Evolutionary conservation across 306 rosid species (phyloP).

Genomic region (Begonia peltatifolia): DNA sequence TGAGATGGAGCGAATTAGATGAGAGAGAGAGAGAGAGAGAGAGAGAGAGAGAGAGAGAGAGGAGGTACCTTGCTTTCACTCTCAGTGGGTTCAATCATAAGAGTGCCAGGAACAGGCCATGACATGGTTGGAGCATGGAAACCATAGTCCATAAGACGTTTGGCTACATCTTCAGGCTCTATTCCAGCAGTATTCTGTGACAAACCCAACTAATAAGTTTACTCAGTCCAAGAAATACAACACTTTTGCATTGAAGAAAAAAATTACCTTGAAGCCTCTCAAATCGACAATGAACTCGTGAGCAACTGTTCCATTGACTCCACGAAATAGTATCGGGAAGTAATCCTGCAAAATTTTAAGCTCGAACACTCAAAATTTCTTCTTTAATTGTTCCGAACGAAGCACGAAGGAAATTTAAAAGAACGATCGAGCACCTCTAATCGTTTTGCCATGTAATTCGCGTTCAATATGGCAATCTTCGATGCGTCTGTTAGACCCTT

Average conservation of each 20-base stretch:
- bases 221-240: conserved; percentile 8
- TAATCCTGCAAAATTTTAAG: conserved; percentile 28
- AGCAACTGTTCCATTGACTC: conserved; percentile 94
- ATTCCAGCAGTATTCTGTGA: conserved; percentile 76
- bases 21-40: conserved; percentile 4
- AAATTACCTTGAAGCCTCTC: conserved; percentile 82
- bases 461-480: conserved; percentile 89
- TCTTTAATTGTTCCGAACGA: too few species aligned
- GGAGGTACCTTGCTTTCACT: conserved; percentile 93
- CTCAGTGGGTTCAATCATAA: conserved; percentile 98
- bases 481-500: conserved; percentile 92
- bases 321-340: conserved; percentile 90
- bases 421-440: conserved; percentile 47
- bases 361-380: too few species aligned
- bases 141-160: conserved; percentile 97
- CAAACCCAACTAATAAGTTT: conserved; percentile 8
- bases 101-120: conserved; percentile 99
- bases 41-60: not conserved
- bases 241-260: not conserved
- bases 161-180: conserved; percentile 92
- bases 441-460: conserved; percentile 96
- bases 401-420: too few species aligned
- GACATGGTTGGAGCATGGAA: conserved; percentile 99
- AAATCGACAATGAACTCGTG: conserved; percentile 92
- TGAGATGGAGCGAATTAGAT: conserved; percentile 24